These are phyloP conservation scores for Dothiorella sarmentorum DNA, from an alignment of 2,329 filamentous ascomycete genomes.

Conservation along the genomic window DNA sequence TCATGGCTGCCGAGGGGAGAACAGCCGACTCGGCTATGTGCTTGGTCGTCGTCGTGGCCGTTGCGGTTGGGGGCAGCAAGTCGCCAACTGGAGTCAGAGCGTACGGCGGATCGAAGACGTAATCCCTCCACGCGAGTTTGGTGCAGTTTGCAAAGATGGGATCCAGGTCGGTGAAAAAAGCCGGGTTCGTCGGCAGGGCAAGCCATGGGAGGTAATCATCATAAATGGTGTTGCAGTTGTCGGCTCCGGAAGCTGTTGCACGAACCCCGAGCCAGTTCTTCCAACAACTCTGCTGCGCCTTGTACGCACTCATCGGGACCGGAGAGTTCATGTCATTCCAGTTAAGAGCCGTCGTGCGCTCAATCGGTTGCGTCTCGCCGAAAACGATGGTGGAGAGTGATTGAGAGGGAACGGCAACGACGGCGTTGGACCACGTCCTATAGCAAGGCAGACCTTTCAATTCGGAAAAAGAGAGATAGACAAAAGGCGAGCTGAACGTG, in stretches of 20 bases:
- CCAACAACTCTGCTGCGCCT: constrained; percentile 1
- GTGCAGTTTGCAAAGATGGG: constrained; percentile 9
- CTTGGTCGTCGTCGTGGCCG: background rate
- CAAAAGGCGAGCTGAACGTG: constrained; percentile 7
- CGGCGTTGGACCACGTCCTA: background rate
- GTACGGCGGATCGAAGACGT: constrained; percentile 14
- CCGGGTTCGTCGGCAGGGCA: constrained; percentile 6
- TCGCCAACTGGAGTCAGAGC: background rate
- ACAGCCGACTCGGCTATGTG: background rate
- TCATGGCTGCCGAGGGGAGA: background rate
- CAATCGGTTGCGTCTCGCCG: background rate
- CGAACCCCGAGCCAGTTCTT: constrained; percentile 3
- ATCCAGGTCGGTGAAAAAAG: constrained; percentile 1
- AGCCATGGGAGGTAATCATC: constrained; percentile 15
- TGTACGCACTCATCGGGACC: constrained; percentile 1
- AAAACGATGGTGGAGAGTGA: background rate
- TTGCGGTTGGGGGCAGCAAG: background rate
- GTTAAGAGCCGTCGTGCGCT: background rate
- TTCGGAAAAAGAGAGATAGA: constrained; percentile 1
- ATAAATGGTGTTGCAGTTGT: constrained; percentile 9
- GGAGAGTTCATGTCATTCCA: constrained; percentile 13
- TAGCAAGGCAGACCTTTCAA: constrained; percentile 4
- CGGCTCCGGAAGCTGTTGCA: background rate
- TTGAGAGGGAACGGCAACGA: background rate
- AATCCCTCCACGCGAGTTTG: background rate